These are phyloP conservation scores for Leccinum huronense DNA, from an alignment of 1,284 basidiomycete species.

Conservation along the genomic window DNA sequence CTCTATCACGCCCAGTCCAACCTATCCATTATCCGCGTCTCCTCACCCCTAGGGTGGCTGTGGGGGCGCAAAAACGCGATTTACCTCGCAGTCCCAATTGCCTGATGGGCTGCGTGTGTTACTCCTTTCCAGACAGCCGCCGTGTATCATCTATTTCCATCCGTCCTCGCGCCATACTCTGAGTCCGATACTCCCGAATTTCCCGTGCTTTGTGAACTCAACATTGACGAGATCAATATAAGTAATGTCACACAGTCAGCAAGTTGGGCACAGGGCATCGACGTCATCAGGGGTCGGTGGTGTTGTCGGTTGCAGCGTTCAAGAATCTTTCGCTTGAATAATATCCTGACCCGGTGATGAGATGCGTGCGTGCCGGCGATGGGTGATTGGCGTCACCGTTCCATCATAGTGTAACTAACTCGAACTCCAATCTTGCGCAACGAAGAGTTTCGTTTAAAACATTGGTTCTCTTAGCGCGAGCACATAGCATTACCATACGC, in stretches of 20 bases:
- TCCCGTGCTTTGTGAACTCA: background rate
- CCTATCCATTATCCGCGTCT: background rate
- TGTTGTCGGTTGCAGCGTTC: background rate
- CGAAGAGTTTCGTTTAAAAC: too few species aligned
- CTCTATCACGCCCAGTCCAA: background rate
- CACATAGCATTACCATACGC: too few species aligned
- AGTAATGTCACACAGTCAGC: conserved; percentile 8
- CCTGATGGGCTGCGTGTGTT: background rate
- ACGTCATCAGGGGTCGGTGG: conserved; percentile 21
- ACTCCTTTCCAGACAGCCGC: conserved; percentile 1
- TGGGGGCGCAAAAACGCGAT: conserved; percentile 22
- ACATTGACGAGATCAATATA: background rate
- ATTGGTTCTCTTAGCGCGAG: too few species aligned
- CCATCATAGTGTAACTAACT: too few species aligned
- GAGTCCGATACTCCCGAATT: background rate
- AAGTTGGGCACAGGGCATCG: conserved; percentile 12
- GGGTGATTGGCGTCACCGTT: background rate
- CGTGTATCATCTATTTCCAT: conserved; percentile 1
- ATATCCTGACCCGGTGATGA: background rate
- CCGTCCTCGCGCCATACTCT: background rate
- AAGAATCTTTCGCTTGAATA: background rate
- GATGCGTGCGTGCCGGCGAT: background rate
- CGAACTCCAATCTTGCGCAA: too few species aligned
- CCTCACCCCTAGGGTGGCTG: conserved; percentile 19
- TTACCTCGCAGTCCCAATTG: conserved; percentile 22